Percentiles rank a stretch among this genome's conserved stretches.
These are phyloP conservation scores for Ephemerocybe angulata DNA, from an alignment of 768 basidiomycete genomes.

Conservation along the genomic window DNA sequence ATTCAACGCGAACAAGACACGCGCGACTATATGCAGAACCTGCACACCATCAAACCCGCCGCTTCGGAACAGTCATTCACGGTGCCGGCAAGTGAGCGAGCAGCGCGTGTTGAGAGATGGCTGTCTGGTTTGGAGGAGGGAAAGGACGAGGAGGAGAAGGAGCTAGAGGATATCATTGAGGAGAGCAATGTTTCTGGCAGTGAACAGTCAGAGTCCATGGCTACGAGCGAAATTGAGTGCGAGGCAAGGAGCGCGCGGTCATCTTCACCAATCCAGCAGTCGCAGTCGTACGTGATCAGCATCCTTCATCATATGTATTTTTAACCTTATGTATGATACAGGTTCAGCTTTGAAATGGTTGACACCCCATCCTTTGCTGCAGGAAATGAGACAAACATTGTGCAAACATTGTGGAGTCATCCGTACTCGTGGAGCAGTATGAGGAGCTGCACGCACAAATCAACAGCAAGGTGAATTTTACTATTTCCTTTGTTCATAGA, in stretches of 20 bases:
- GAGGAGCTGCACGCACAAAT: background rate
- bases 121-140: background rate
- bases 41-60: background rate
- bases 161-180: background rate
- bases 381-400: no score
- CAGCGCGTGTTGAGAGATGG: background rate
- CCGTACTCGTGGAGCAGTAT: background rate
- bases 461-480: background rate
- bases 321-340: background rate
- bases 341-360: background rate
- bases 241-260: no score
- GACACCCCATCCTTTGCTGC: background rate
- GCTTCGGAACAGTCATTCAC: background rate
- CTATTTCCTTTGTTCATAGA: background rate
- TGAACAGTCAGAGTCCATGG: no score
- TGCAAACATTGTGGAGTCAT: background rate
- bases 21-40: background rate
- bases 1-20: background rate
- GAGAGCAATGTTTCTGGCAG: background rate
- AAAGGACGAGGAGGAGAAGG: background rate
- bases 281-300: no score
- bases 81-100: background rate
- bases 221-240: no score
- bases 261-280: no score
- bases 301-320: no score